phyloP scores from a whole-genome alignment of 371 early-diverging fungal species.

The Cokeromyces recurvatus region DNA sequence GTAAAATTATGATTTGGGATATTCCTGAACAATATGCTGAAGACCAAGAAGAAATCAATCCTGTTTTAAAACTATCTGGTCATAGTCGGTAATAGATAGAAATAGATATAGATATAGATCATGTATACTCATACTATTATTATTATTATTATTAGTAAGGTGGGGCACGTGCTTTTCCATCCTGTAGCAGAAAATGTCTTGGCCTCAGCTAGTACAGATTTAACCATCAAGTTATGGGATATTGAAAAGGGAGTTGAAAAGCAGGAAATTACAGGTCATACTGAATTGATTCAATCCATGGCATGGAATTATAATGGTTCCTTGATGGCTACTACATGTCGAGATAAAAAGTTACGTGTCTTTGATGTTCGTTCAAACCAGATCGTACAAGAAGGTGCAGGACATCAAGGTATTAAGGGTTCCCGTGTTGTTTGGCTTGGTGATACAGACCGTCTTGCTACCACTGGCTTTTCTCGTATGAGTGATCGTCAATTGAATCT shows the following conservation, averaged over 20 bases:
- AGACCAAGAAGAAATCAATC: slow-evolving; percentile 53
- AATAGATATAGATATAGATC: neutral
- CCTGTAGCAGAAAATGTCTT: slow-evolving; percentile 93
- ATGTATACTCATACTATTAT: neutral
- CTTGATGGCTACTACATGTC: slow-evolving; percentile 86
- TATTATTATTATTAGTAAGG: slow-evolving; percentile 57
- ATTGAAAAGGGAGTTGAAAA: slow-evolving; percentile 86
- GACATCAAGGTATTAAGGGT: slow-evolving; percentile 97
- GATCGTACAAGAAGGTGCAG: slow-evolving; percentile 74
- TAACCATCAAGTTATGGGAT: slow-evolving; percentile 96
- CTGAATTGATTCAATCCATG: slow-evolving; percentile 89
- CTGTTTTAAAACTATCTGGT: slow-evolving; percentile 60
- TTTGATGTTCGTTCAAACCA: slow-evolving; percentile 89
- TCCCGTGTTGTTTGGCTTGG: slow-evolving; percentile 93
- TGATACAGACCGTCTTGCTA: slow-evolving; percentile 71
- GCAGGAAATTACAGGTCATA: slow-evolving; percentile 86
- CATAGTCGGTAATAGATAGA: slow-evolving; percentile 55
- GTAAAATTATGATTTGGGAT: slow-evolving; percentile 93
- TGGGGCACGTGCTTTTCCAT: slow-evolving; percentile 96
- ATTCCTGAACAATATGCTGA: slow-evolving; percentile 82
- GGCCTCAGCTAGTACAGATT: slow-evolving; percentile 86
- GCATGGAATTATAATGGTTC: slow-evolving; percentile 88
- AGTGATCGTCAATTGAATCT: slow-evolving; percentile 90
- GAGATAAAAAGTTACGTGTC: slow-evolving; percentile 93
- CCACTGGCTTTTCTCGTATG: slow-evolving; percentile 92